These are phyloP conservation scores for Hevea brasiliensis DNA, from an alignment of 345 rosid species.

Conservation along the genomic window DNA sequence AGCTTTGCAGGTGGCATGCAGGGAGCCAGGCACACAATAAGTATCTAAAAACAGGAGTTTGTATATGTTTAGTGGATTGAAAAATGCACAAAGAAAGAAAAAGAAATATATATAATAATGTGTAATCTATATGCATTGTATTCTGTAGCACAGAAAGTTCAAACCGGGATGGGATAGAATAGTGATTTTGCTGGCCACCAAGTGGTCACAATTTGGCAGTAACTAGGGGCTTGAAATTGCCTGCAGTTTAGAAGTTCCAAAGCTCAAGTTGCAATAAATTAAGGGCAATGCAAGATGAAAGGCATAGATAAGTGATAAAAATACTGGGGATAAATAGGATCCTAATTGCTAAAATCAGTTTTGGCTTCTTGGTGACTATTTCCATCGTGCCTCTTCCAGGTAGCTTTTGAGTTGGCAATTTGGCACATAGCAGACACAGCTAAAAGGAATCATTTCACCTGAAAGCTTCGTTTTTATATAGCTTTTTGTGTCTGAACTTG, in stretches of 20 bases:
- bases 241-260: constrained; percentile 12
- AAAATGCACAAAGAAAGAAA: background rate
- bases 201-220: constrained; percentile 3
- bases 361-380: constrained; percentile 10
- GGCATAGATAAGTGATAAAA: background rate
- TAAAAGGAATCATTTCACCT: constrained; percentile 24
- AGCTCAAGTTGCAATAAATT: constrained; percentile 8
- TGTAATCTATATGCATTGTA: too few species aligned
- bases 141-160: background rate
- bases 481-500: constrained; percentile 14
- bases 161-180: constrained; percentile 11
- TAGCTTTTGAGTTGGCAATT: constrained; percentile 40
- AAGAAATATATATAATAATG: too few species aligned
- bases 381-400: constrained; percentile 1
- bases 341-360: constrained; percentile 6
- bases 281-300: constrained; percentile 4
- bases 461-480: constrained; percentile 23
- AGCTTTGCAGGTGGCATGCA: constrained; percentile 53
- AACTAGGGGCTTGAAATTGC: background rate
- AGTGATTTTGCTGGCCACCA: constrained; percentile 1
- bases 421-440: constrained; percentile 27
- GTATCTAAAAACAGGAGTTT: background rate
- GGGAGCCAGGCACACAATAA: constrained; percentile 54
- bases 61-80: background rate
- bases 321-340: background rate